Evolutionary conservation across 257 asterid genomes (phyloP).

Genomic region (Rubia yunnanensis): DNA sequence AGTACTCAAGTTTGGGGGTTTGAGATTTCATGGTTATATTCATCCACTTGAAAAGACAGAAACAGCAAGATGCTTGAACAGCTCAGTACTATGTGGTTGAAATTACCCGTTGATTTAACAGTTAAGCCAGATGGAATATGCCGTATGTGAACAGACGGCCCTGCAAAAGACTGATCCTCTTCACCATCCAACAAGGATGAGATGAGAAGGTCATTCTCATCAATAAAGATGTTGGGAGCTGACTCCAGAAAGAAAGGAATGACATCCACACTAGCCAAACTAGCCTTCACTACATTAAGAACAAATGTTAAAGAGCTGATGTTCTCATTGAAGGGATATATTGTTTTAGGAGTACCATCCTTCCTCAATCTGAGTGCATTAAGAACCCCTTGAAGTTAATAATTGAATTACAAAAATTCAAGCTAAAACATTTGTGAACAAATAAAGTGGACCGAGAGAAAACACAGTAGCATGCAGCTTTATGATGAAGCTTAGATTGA

Average conservation of each 20-base stretch:
- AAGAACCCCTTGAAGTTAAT: background rate
- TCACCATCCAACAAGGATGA: slow-evolving; percentile 24
- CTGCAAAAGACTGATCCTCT: slow-evolving; percentile 17
- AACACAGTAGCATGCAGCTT: too few species aligned
- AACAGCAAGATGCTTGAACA: background rate
- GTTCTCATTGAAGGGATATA: background rate
- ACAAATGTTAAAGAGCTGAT: background rate
- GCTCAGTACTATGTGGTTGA: background rate
- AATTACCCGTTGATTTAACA: slow-evolving; percentile 58
- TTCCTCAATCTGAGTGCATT: background rate
- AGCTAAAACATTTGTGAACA: background rate
- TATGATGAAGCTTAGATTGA: too few species aligned
- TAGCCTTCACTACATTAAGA: slow-evolving; percentile 28
- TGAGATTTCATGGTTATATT: background rate
- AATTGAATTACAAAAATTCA: background rate
- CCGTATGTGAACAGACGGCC: slow-evolving; percentile 40
- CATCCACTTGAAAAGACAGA: background rate
- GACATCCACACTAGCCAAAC: slow-evolving; percentile 54
- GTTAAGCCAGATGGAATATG: slow-evolving; percentile 64
- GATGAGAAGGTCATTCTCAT: slow-evolving; percentile 39
- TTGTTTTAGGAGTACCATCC: background rate
- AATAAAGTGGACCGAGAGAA: background rate
- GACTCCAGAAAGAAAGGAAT: slow-evolving; percentile 78
- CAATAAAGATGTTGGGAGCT: slow-evolving; percentile 39
- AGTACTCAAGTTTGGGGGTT: background rate